Conservation (phyloP, 1,139 yeast species). For the Arxiozyma slooffiae region DNA sequence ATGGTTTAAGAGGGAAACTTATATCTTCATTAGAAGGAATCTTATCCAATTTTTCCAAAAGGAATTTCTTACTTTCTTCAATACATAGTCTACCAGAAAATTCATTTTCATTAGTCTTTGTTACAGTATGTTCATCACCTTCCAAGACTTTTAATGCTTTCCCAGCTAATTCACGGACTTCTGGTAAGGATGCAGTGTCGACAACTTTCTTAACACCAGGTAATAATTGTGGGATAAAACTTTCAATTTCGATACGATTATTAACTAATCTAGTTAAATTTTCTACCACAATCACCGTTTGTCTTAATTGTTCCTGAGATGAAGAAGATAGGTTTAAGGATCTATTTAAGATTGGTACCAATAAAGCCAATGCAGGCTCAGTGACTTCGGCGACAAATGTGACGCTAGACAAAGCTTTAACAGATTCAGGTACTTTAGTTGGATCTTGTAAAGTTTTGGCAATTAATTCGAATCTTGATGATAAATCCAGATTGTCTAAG, state of each 20-base stretch:
- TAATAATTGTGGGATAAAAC: slow-evolving; percentile 70
- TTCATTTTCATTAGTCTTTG: slow-evolving; percentile 38
- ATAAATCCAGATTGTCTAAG: slow-evolving; percentile 84
- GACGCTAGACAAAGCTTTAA: slow-evolving; percentile 81
- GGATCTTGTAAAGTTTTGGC: slow-evolving; percentile 88
- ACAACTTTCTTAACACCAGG: slow-evolving; percentile 89
- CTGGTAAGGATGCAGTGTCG: slow-evolving; percentile 88
- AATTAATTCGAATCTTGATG: slow-evolving; percentile 76
- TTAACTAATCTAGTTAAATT: slow-evolving; percentile 91
- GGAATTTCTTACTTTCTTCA: slow-evolving; percentile 45
- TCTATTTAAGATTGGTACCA: slow-evolving; percentile 87
- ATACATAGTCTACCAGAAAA: slow-evolving; percentile 65
- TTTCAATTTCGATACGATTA: slow-evolving; percentile 84
- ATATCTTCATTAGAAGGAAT: slow-evolving; percentile 16
- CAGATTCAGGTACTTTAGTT: slow-evolving; percentile 75
- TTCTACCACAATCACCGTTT: slow-evolving; percentile 91
- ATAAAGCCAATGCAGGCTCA: slow-evolving; percentile 81
- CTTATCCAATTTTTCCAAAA: slow-evolving; percentile 32
- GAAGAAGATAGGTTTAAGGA: slow-evolving; percentile 77
- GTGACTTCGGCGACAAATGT: slow-evolving; percentile 98
- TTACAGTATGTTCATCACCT: slow-evolving; percentile 59
- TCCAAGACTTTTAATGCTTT: slow-evolving; percentile 75
- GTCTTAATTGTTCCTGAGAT: slow-evolving; percentile 91
- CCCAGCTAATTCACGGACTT: slow-evolving; percentile 85
- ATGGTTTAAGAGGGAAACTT: slow-evolving; percentile 12